phyloP scores from a whole-genome alignment of 768 basidiomycete species.

The Panus rudis region DNA sequence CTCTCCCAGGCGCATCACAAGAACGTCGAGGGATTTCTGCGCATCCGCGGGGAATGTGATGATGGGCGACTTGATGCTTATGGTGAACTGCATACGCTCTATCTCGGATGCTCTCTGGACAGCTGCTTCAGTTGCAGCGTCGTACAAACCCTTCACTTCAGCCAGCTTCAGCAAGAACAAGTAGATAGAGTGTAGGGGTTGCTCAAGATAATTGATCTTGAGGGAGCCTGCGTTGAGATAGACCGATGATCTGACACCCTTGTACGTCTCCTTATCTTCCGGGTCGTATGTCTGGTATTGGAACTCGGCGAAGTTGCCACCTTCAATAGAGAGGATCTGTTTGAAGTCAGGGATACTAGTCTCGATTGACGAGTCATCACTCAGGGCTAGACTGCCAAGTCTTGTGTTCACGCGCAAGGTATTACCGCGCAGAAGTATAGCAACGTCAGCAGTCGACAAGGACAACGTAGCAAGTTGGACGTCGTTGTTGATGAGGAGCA shows the following conservation, averaged over 20 bases:
- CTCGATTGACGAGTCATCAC: slow-evolving; percentile 56
- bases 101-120: slow-evolving; percentile 90
- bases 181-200: slow-evolving; percentile 86
- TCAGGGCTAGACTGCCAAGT: slow-evolving; percentile 76
- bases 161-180: slow-evolving; percentile 80
- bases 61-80: slow-evolving; percentile 91
- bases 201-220: slow-evolving; percentile 81
- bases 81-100: slow-evolving; percentile 86
- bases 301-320: slow-evolving; percentile 90
- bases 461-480: slow-evolving; percentile 78
- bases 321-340: slow-evolving; percentile 87
- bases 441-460: slow-evolving; percentile 84
- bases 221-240: slow-evolving; percentile 83
- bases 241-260: slow-evolving; percentile 79
- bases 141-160: slow-evolving; percentile 88
- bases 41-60: slow-evolving; percentile 77
- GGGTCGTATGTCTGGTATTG: slow-evolving; percentile 89
- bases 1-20: slow-evolving; percentile 84
- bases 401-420: slow-evolving; percentile 75
- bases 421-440: slow-evolving; percentile 61
- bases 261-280: slow-evolving; percentile 51
- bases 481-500: slow-evolving; percentile 68
- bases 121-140: slow-evolving; percentile 88
- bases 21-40: slow-evolving; percentile 50
- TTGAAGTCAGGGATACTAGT: slow-evolving; percentile 64